phyloP scores from a whole-genome alignment of 306 rosid genomes.

The Cicer pinnatifidum region DNA sequence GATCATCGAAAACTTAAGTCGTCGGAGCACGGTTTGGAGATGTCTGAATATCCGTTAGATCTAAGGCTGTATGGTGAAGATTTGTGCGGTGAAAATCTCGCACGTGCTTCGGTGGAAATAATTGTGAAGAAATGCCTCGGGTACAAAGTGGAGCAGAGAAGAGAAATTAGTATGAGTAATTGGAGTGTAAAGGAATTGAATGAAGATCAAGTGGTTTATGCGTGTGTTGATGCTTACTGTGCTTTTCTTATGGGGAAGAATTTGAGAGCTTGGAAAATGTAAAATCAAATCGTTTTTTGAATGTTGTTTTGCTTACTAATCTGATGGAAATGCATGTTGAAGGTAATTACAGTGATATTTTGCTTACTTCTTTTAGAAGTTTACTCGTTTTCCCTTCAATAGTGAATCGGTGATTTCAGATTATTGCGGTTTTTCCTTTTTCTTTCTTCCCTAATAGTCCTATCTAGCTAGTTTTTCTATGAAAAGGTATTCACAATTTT shows the following conservation, averaged over 20 bases:
- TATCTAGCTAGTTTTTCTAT: too few species aligned
- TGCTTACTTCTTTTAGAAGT: too few species aligned
- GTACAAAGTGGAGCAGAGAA: conserved; percentile 9
- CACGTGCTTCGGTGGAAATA: background rate
- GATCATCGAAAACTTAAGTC: conserved; percentile 24
- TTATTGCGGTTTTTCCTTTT: too few species aligned
- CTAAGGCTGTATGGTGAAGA: background rate
- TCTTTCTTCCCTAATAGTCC: too few species aligned
- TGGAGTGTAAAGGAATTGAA: conserved; percentile 36
- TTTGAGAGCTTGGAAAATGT: conserved; percentile 24
- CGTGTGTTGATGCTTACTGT: conserved; percentile 47
- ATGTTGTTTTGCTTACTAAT: too few species aligned
- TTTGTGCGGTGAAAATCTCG: background rate
- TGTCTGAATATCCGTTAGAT: conserved; percentile 38
- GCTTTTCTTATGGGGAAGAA: conserved; percentile 49
- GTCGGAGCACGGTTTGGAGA: background rate
- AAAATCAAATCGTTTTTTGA: too few species aligned
- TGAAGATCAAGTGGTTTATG: conserved; percentile 47
- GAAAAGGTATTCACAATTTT: too few species aligned
- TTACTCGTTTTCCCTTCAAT: too few species aligned
- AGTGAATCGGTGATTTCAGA: too few species aligned
- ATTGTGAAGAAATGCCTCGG: conserved; percentile 39
- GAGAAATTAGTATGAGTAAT: conserved; percentile 35
- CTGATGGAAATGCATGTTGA: too few species aligned
- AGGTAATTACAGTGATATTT: too few species aligned